Evolutionary conservation across 345 rosid genomes (phyloP).

Genomic region (Garcia nutans): DNA sequence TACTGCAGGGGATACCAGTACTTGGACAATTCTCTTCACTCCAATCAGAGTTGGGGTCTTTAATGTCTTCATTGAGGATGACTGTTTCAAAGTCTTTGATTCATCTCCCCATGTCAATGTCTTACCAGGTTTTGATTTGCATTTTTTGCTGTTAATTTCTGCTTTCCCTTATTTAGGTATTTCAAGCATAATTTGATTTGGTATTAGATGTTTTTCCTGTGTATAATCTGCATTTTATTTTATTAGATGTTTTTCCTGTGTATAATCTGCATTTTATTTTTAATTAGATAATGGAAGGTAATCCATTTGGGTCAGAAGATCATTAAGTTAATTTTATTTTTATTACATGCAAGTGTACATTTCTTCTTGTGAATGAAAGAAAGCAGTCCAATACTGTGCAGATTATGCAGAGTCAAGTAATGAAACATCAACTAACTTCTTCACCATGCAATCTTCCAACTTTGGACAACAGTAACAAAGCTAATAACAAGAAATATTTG

Average conservation of each 20-base stretch:
- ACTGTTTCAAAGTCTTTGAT: slow-evolving; percentile 58
- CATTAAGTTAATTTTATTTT: too few relatives aligned
- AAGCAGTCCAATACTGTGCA: slow-evolving; percentile 10
- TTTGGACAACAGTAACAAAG: slow-evolving; percentile 28
- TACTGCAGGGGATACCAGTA: slow-evolving; percentile 35
- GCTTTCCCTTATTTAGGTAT: neutral
- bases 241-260: neutral
- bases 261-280: too few relatives aligned
- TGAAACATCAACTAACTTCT: slow-evolving; percentile 22
- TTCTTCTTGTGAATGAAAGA: slow-evolving; percentile 55
- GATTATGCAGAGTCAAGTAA: slow-evolving; percentile 18
- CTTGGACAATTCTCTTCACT: slow-evolving; percentile 59
- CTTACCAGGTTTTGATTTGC: slow-evolving; percentile 46
- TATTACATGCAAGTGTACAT: slow-evolving; percentile 76
- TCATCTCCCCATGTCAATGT: slow-evolving; percentile 77
- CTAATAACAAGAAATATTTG: neutral
- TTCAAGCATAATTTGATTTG: neutral
- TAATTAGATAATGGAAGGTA: too few relatives aligned
- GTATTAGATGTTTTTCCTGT: too few relatives aligned
- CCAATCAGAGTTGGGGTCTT: slow-evolving; percentile 64
- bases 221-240: too few relatives aligned
- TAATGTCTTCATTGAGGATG: slow-evolving; percentile 55
- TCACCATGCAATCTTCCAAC: slow-evolving; percentile 16
- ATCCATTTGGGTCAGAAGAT: too few relatives aligned
- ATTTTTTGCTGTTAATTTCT: neutral